A percentile compares a stretch with the other conserved stretches of the same genome.
These are phyloP conservation scores for Silene noctiflora DNA, from an alignment of 179 eudicot species.

Conservation along the genomic window DNA sequence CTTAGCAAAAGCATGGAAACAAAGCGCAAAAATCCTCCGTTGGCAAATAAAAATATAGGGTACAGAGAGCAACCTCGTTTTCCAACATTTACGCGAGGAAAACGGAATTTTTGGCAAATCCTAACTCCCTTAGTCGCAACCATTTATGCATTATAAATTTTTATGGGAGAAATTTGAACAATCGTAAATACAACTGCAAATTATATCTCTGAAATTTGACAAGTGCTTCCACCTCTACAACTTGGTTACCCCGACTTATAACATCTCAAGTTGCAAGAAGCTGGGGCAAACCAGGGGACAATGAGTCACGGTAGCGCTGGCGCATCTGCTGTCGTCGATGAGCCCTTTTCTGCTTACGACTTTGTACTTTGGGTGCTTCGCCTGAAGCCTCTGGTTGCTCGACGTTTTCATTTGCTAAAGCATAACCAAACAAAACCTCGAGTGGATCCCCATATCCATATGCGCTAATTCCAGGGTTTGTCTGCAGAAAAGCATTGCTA, in stretches of 20 bases:
- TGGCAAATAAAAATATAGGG: too few species aligned
- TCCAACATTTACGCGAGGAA: background rate
- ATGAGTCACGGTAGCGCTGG: conserved; percentile 30
- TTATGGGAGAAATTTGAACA: background rate
- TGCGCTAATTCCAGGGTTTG: conserved; percentile 9
- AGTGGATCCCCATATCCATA: conserved; percentile 36
- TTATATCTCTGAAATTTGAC: background rate
- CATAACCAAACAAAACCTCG: conserved; percentile 31
- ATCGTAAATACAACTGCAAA: background rate
- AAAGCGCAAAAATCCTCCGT: background rate
- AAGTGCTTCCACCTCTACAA: background rate
- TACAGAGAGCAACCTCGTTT: background rate
- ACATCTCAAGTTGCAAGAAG: background rate
- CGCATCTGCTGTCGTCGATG: conserved; percentile 36
- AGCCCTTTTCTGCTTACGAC: conserved; percentile 32
- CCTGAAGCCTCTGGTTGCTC: conserved; percentile 17
- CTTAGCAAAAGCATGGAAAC: too few species aligned
- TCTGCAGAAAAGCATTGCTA: conserved; percentile 20
- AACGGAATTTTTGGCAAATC: background rate
- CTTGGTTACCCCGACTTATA: background rate
- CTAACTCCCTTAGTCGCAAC: background rate
- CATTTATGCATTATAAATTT: background rate
- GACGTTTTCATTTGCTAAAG: conserved; percentile 23
- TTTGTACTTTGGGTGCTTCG: conserved; percentile 24
- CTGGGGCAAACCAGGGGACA: conserved; percentile 10